These are phyloP conservation scores for Erigeron canadensis DNA, from an alignment of 129 eudicot species.

Conservation along the genomic window DNA sequence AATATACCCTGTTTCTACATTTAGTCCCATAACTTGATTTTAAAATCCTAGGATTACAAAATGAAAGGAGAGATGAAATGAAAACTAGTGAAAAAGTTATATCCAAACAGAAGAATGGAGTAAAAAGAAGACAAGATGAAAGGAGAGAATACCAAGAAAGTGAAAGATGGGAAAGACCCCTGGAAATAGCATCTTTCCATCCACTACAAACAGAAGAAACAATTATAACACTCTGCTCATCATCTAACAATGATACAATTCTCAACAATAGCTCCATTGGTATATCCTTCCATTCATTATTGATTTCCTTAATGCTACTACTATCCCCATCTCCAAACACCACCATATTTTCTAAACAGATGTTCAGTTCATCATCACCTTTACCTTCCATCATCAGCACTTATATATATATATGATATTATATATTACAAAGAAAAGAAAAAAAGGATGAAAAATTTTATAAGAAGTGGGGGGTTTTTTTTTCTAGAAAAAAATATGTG, in stretches of 20 bases:
- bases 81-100: too few relatives aligned
- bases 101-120: too few relatives aligned
- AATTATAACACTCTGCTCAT: slow-evolving; percentile 58
- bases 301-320: slow-evolving; percentile 14
- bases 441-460: too few relatives aligned
- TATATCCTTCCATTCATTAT: slow-evolving; percentile 81
- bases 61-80: too few relatives aligned
- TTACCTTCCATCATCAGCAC: too few relatives aligned
- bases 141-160: slow-evolving; percentile 69
- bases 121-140: not conserved
- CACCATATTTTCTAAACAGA: slow-evolving; percentile 52
- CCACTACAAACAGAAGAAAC: slow-evolving; percentile 93
- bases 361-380: slow-evolving; percentile 37
- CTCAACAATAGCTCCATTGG: slow-evolving; percentile 87
- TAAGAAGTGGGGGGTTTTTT: too few relatives aligned
- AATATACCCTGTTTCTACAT: too few relatives aligned
- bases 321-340: slow-evolving; percentile 40
- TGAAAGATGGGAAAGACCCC: slow-evolving; percentile 73
- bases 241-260: slow-evolving; percentile 62
- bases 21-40: too few relatives aligned
- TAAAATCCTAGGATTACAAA: too few relatives aligned
- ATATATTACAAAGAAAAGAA: too few relatives aligned
- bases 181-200: slow-evolving; percentile 88
- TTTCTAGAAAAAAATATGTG: too few relatives aligned
- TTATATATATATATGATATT: too few relatives aligned